These are phyloP conservation scores for Platismatia glauca DNA, from an alignment of 495 filamentous ascomycete species.

Conservation along the genomic window DNA sequence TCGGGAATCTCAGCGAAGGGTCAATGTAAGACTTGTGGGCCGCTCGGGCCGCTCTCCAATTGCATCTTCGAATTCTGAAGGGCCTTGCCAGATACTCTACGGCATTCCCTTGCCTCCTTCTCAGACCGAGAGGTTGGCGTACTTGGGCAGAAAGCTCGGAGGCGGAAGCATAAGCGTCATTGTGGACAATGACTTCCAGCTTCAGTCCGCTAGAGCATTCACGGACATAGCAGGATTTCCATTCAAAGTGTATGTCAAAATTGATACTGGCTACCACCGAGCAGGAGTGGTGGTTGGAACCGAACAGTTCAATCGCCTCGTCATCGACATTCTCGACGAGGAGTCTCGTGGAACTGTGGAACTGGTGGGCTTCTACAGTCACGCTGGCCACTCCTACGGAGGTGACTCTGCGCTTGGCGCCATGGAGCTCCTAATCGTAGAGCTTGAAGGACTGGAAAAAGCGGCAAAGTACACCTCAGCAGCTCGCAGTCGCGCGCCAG, in stretches of 20 bases:
- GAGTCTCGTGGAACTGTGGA: slow-evolving; percentile 30
- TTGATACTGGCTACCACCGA: slow-evolving; percentile 70
- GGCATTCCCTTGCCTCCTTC: slow-evolving; percentile 64
- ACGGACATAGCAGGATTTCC: slow-evolving; percentile 32
- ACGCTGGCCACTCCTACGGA: slow-evolving; percentile 67
- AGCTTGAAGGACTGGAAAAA: slow-evolving; percentile 50
- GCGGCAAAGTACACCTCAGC: slow-evolving; percentile 35
- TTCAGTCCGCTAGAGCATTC: slow-evolving; percentile 38
- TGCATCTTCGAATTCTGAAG: background rate
- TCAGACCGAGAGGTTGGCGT: slow-evolving; percentile 46
- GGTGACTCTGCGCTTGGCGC: slow-evolving; percentile 43
- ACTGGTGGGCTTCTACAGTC: slow-evolving; percentile 66
- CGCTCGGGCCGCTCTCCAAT: background rate
- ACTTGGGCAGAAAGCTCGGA: slow-evolving; percentile 42
- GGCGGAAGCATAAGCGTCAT: slow-evolving; percentile 52
- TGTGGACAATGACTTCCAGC: slow-evolving; percentile 61
- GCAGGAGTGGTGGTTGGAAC: slow-evolving; percentile 56
- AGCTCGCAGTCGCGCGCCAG: slow-evolving; percentile 8
- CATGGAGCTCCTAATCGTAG: slow-evolving; percentile 46
- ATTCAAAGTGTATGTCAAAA: slow-evolving; percentile 59
- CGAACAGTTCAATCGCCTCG: slow-evolving; percentile 39
- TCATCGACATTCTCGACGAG: slow-evolving; percentile 41
- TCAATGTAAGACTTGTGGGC: slow-evolving; percentile 51
- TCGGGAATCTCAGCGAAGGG: slow-evolving; percentile 36
- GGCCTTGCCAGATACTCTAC: slow-evolving; percentile 53